Conservation (phyloP, 2,329 filamentous ascomycete species). For the Amphichorda felina region DNA sequence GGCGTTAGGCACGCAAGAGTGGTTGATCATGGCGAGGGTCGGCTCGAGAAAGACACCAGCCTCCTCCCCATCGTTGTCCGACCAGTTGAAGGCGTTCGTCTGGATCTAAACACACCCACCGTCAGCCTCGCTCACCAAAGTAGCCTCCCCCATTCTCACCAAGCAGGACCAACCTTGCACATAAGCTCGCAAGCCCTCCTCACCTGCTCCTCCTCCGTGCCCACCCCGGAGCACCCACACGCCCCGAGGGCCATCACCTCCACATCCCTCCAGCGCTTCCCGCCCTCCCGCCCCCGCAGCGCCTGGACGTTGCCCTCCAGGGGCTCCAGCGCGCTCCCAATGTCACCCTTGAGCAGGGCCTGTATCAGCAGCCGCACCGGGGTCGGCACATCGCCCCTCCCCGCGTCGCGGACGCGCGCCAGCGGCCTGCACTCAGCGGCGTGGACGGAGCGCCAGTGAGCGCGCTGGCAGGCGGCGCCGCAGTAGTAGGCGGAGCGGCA, state of each 20-base stretch:
- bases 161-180: constrained; percentile 34
- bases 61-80: constrained; percentile 37
- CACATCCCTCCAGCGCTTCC: constrained; percentile 37
- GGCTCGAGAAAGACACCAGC: constrained; percentile 45
- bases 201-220: constrained; percentile 21
- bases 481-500: constrained; percentile 46
- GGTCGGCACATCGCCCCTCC: constrained; percentile 31
- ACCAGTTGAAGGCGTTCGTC: constrained; percentile 49
- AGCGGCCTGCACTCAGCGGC: constrained; percentile 41
- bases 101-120: no score
- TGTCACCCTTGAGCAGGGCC: constrained; percentile 28
- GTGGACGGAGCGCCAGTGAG: constrained; percentile 41
- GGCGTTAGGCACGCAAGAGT: constrained; percentile 50
- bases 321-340: constrained; percentile 18
- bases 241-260: constrained; percentile 32
- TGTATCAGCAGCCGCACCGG: constrained; percentile 41
- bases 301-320: constrained; percentile 32
- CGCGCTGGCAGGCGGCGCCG: constrained; percentile 36
- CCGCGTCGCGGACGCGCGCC: constrained; percentile 12
- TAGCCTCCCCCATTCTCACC: neutral
- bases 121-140: no score
- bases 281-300: constrained; percentile 17
- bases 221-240: constrained; percentile 27
- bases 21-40: constrained; percentile 46
- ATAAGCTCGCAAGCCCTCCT: constrained; percentile 31